Evolutionary conservation across 1,284 basidiomycete species (phyloP), one percentile per base, ranked within the genome.

Genomic region (Cystobasidiaceae sp.): DNA sequence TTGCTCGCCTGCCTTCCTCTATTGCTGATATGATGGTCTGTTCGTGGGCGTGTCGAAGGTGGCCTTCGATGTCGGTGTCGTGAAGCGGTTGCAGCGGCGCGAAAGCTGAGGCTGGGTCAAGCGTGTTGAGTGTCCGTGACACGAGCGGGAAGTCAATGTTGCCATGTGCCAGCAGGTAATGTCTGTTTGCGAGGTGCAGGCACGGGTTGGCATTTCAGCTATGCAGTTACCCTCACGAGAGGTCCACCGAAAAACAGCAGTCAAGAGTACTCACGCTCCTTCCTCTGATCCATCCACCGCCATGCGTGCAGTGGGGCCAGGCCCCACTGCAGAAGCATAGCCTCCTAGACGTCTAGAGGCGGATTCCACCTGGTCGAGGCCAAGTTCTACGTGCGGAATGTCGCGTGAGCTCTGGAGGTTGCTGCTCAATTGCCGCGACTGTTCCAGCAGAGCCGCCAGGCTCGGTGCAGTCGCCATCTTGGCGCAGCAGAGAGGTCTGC

Each of bases 11-110:
- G 4, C 88, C 88, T 74, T 94, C 89, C 75, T 96, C 92, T 66
- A 97, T 93, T 2, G 90, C 90, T 3, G 89, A 89, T 68, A 96
- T 90, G 64, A 97, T 84, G 69, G 90, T 90, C 76, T 94, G 92
- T 77, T 97, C 92, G 74, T 94, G 91, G 5, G 89, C 88, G 77
- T 93, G 89, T 21, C 89, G 87, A 32, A 94, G 82, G 76, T 89
- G 93, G 33, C 89, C 72, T 55, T 87, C 84, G 48, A 94, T 86
- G 74, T 94, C 91, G 0, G 89, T 93, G 78, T 94, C 91, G 75
- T 89, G 87, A 27, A 94, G 82, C 6, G 90, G 87, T 73, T 92
- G 89, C 13, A 93, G 80, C 0, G 91, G 90, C 34, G 90, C 86
- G 75, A 94, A 94, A 0, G 90, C 91, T n/a, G 86, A 81, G 0